phyloP scores from a whole-genome alignment of 148 eudicot genomes.

The Polygonum maritimum region DNA sequence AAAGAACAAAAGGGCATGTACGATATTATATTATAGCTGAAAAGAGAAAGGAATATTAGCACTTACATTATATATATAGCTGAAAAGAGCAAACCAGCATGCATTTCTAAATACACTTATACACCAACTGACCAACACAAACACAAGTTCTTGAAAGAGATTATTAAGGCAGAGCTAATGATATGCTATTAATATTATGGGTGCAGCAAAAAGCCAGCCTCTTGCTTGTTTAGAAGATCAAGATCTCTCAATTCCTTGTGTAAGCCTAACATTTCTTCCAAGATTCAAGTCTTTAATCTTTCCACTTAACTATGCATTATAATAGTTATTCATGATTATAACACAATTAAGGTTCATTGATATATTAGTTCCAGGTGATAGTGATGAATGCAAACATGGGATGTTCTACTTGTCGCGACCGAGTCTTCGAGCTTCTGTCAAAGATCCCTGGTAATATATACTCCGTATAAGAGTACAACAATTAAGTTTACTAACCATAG shows the following conservation, averaged over 20 bases:
- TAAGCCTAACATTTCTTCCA: conserved; percentile 10
- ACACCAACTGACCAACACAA: too few relatives aligned
- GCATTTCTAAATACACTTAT: too few relatives aligned
- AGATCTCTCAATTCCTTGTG: conserved; percentile 44
- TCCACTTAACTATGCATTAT: neutral
- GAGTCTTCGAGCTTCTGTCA: conserved; percentile 28
- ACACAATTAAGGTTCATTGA: neutral
- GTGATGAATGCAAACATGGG: conserved; percentile 41
- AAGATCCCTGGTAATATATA: conserved; percentile 38
- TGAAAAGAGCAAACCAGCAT: too few relatives aligned
- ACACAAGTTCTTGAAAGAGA: neutral
- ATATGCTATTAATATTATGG: neutral
- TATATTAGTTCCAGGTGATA: conserved; percentile 41
- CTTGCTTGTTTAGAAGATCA: conserved; percentile 31
- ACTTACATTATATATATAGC: too few relatives aligned
- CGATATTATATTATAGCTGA: too few relatives aligned
- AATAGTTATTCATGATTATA: neutral
- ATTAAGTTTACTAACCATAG: neutral
- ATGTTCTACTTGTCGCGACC: conserved; percentile 33
- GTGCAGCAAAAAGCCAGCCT: conserved; percentile 16
- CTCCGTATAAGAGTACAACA: neutral
- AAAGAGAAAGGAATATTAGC: too few relatives aligned
- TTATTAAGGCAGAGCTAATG: too few relatives aligned
- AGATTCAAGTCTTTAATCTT: too few relatives aligned
- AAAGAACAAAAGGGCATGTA: too few relatives aligned